Base-by-base conservation (phyloP, 2,329 filamentous ascomycete species). In the Pseudocercospora vitis region DNA sequence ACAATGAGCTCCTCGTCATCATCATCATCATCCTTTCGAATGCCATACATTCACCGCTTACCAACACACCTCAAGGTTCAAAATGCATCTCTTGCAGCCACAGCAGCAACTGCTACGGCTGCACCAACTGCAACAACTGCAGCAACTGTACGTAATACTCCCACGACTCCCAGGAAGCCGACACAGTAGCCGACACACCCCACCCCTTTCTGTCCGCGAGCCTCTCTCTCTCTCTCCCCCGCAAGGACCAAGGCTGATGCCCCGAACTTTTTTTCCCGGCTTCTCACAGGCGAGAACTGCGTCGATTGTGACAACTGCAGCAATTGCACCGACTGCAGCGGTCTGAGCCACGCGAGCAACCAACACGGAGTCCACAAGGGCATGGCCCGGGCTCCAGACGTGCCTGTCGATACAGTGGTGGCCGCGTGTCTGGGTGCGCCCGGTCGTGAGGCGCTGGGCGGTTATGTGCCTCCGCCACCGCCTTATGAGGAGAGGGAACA, bases 11-110 rank as follows among this genome's bases (percentile, higher is more conserved):
- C 35, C 35, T 9, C 11, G 16, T 4, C 33, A n/a, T 18, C 35
- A 7, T 7, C 14, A 4, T 2, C 6, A 3, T 39, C 33, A 1
- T 40, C 37, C 2, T 42, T 37, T 8, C 18, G 24, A 35, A 54
- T 50, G 47, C 52, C 52, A 24, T 54, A 54, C 31, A 54, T 54
- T 5, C 52, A 54, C 24, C 52, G 12, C 31, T 42, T 54, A 14
- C 47, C 47, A 18, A 49, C 47, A 5, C 47, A 54, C 31, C 39
- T 46, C 39, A 28, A 50, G 16, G 18, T n/a, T 5, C 23, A 37
- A 42, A 6, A 33, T n/a, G 9, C 14, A 33, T n/a, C n/a, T 28
- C n/a, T 35, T 26, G 24, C 28, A 28, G 4, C 48, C 7, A 29
- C 33, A 23, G 23, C 35, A 42, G 21, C 33, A 31, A 26, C 33